Base-by-base conservation (phyloP, 345 rosid species). In the Anacardium occidentale region DNA sequence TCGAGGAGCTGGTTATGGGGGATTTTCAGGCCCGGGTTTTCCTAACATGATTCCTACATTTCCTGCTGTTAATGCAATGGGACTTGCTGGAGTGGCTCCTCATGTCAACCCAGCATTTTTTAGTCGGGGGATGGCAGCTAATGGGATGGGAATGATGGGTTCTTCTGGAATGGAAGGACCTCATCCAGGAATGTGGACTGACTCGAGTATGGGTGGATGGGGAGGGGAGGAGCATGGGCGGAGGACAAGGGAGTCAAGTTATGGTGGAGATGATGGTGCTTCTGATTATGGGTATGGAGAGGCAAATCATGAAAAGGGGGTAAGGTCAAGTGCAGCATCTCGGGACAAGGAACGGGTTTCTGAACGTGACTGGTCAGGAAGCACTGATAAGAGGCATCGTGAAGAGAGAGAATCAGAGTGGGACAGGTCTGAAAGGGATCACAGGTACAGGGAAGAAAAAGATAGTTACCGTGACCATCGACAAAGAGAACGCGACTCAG, bases 91-190 rank as follows among this genome's bases (percentile, higher is more conserved):
- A 53, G 89, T 89, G 68, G 92, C 97, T 81, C 97, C 97, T 80
- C 97, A 91, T 80, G 91, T 91, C 66, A 91, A 91, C 77, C 97
- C 94, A 3, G 97, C 97, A 13, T 91, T 91, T 74, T 91, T 89
- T 63, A 87, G 84, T 51, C 64, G 89, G 17, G 92, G 94, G 53
- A 89, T 91, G 85, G 86, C 92, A 47, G 77, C 85, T 69, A 82
- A 82, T 76, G 91, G 85, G 34, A 78, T 83, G 83, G 91, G 86
- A 68, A 76, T 90, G 81, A 88, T 91, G 91, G 86, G 84, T 48
- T 76, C 80, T 62, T 68, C 92, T 29, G 97, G 90, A 73, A 85
- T 91, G 91, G 93, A 86, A 63, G 94, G 87, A 68, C 84, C 81
- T 63, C 87, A 86, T 80, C 76, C 83, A 2, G 85, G 92, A 69